Percentiles rank a stretch among this genome's conserved stretches.
Evolutionary conservation across 371 early-diverging fungal species (phyloP).

Genomic region (Syncephalis fuscata): DNA sequence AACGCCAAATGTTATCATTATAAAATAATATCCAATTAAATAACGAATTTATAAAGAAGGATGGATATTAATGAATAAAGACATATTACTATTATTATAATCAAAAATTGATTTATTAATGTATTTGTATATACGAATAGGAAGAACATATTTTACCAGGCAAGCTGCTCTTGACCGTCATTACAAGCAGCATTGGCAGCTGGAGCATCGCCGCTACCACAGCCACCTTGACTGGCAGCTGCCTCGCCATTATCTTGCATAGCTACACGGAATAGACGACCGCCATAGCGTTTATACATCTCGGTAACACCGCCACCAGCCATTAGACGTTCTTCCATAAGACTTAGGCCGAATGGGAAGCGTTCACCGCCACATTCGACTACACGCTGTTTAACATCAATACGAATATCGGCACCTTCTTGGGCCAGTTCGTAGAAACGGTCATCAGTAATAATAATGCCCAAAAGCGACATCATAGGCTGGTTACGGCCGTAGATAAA

Average conservation of each 20-base stretch:
- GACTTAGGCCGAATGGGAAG: slow-evolving; percentile 35
- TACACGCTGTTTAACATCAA: slow-evolving; percentile 41
- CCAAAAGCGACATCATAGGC: slow-evolving; percentile 62
- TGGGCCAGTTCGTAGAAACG: slow-evolving; percentile 46
- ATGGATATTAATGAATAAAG: too few species aligned
- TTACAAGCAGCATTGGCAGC: too few species aligned
- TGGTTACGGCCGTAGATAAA: slow-evolving; percentile 41
- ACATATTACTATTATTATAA: too few species aligned
- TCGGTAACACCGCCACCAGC: slow-evolving; percentile 60
- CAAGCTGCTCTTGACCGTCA: too few species aligned
- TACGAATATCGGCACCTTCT: slow-evolving; percentile 40
- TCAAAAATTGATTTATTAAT: too few species aligned
- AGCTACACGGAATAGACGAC: slow-evolving; percentile 46
- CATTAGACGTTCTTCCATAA: slow-evolving; percentile 55
- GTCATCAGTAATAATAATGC: slow-evolving; percentile 43
- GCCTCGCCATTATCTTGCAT: slow-evolving; percentile 8
- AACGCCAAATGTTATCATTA: too few species aligned
- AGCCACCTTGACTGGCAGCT: too few species aligned
- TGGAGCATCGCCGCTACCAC: too few species aligned
- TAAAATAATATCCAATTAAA: too few species aligned
- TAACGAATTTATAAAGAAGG: too few species aligned
- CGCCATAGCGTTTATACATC: slow-evolving; percentile 54
- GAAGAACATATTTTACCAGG: too few species aligned
- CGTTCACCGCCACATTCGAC: slow-evolving; percentile 23
- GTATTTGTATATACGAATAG: too few species aligned